Percentiles rank a stretch among this genome's conserved stretches.
Conservation (phyloP, 345 rosid species). For the Eutrema heterophyllum region DNA sequence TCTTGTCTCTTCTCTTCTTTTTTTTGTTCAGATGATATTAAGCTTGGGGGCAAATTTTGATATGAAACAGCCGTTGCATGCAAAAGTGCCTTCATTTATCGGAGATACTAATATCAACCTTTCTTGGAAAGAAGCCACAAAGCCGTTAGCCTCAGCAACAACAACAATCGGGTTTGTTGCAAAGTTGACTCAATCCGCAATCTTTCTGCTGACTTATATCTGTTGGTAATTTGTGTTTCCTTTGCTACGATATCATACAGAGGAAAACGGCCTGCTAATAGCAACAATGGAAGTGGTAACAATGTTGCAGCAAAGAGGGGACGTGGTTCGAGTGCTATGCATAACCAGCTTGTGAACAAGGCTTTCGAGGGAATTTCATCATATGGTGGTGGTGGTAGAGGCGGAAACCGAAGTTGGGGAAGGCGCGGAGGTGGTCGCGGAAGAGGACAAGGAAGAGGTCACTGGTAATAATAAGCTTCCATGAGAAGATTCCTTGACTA, state of each 20-base stretch:
- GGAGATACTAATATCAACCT: constrained; percentile 85
- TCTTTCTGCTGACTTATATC: constrained; percentile 4
- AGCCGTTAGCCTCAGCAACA: constrained; percentile 47
- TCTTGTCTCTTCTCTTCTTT: neutral
- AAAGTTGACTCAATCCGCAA: neutral
- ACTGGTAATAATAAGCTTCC: constrained; percentile 34
- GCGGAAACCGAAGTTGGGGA: constrained; percentile 55
- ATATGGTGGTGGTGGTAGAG: constrained; percentile 48
- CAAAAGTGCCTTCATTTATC: constrained; percentile 77
- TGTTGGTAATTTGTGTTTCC: neutral
- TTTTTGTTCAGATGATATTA: neutral
- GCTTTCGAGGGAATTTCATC: constrained; percentile 84
- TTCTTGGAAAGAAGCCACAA: constrained; percentile 89
- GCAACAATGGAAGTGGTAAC: constrained; percentile 49
- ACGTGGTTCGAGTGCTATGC: constrained; percentile 38
- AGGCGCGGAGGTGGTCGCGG: constrained; percentile 60
- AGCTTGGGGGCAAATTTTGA: neutral
- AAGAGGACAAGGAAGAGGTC: constrained; percentile 63
- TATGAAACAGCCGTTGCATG: constrained; percentile 71
- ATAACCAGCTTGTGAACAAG: constrained; percentile 81
- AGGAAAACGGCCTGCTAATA: constrained; percentile 67
- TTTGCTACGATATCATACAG: constrained; percentile 34
- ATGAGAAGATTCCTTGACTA: neutral
- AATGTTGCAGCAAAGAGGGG: constrained; percentile 52
- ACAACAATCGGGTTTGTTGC: constrained; percentile 59